phyloP scores from a whole-genome alignment of 768 basidiomycete genomes.

The Guyanaporus albipodus region DNA sequence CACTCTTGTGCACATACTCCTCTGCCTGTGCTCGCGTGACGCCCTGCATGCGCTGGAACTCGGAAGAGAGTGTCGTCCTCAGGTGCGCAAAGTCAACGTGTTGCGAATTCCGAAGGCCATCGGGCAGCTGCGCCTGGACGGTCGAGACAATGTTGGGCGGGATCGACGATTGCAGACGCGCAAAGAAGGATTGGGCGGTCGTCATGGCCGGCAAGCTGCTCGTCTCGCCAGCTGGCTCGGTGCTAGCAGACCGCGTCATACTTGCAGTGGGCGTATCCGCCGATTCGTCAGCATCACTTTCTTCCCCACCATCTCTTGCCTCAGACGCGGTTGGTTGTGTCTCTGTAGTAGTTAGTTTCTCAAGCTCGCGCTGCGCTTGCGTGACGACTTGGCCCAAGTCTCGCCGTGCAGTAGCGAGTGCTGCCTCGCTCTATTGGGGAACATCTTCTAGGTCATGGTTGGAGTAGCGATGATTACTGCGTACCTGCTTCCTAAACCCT shows the following conservation, averaged over 20 bases:
- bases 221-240: conserved; percentile 20
- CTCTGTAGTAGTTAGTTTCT: conserved; percentile 48
- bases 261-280: conserved; percentile 25
- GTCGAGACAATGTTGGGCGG: conserved; percentile 70
- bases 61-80: conserved; percentile 55
- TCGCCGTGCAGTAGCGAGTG: conserved; percentile 63
- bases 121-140: conserved; percentile 65
- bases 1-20: conserved; percentile 78
- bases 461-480: conserved; percentile 17
- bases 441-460: neutral
- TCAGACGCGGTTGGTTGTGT: conserved; percentile 12
- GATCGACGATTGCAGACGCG: conserved; percentile 68
- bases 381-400: conserved; percentile 69
- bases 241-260: conserved; percentile 16
- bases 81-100: conserved; percentile 68
- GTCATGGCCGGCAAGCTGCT: conserved; percentile 14
- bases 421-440: conserved; percentile 57
- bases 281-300: conserved; percentile 25
- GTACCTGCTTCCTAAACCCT: conserved; percentile 83
- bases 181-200: conserved; percentile 48
- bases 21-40: conserved; percentile 74
- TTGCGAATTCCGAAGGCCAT: conserved; percentile 58
- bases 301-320: conserved; percentile 18
- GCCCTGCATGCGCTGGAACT: conserved; percentile 73
- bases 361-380: conserved; percentile 77